Conservation (phyloP, 2,329 filamentous ascomycete genomes). For the Onygena corvina region DNA sequence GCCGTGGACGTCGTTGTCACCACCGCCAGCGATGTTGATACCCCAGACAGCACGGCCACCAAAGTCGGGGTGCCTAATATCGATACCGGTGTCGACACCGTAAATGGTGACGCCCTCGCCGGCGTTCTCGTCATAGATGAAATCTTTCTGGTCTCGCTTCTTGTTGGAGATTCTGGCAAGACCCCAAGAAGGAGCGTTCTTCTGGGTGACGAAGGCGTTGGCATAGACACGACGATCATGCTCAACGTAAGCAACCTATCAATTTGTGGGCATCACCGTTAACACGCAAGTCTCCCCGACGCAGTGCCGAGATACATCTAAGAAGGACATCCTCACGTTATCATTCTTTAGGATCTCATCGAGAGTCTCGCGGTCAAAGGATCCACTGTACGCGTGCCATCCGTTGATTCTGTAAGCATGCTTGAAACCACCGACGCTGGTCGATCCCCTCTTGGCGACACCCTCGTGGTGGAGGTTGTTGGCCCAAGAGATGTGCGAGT, state of each 20-base stretch:
- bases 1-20: conserved; percentile 20
- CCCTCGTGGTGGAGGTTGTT: conserved; percentile 8
- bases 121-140: conserved; percentile 27
- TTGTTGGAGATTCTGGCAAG: conserved; percentile 26
- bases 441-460: conserved; percentile 4
- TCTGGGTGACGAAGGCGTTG: conserved; percentile 11
- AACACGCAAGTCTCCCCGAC: background rate
- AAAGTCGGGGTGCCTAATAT: conserved; percentile 25
- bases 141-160: conserved; percentile 18
- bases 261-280: background rate
- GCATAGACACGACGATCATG: conserved; percentile 10
- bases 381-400: conserved; percentile 14
- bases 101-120: conserved; percentile 28
- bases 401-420: conserved; percentile 12
- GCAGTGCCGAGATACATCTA: background rate
- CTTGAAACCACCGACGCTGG: conserved; percentile 8
- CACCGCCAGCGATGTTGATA: conserved; percentile 22
- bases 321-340: conserved; percentile 13
- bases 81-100: conserved; percentile 32
- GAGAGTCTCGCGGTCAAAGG: conserved; percentile 12
- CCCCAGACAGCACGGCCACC: conserved; percentile 27
- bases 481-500: conserved; percentile 12
- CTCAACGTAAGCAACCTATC: conserved; percentile 16
- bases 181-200: conserved; percentile 24
- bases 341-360: conserved; percentile 9